phyloP scores from a whole-genome alignment of 225 moss, liverwort and hornwort species.

The Bryoerythrophyllum caledonicum region DNA sequence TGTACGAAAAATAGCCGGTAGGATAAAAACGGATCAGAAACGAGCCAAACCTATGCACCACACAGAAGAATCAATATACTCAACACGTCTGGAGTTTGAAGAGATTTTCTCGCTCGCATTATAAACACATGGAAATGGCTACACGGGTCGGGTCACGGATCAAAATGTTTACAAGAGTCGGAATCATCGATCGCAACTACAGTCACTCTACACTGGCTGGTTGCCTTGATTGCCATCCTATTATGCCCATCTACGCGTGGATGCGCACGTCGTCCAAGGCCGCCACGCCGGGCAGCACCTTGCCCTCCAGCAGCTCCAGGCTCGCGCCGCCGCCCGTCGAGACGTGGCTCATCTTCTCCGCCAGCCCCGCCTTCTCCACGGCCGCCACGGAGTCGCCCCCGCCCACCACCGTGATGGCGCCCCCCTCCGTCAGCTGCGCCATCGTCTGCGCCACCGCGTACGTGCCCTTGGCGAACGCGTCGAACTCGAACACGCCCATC shows the following conservation, averaged over 20 bases:
- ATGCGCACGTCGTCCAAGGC: conserved; percentile 78
- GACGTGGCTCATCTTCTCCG: conserved; percentile 81
- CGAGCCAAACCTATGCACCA: no score
- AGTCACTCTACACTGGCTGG: no score
- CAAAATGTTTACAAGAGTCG: conserved; percentile 21
- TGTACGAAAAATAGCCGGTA: no score
- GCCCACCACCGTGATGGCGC: conserved; percentile 79
- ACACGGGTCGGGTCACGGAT: no score
- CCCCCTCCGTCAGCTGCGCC: conserved; percentile 70
- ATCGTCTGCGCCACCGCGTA: conserved; percentile 60
- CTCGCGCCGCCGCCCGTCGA: conserved; percentile 95
- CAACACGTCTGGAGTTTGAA: no score
- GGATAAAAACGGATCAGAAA: no score
- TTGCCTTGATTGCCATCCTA: no score
- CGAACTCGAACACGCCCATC: conserved; percentile 98
- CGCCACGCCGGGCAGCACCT: conserved; percentile 88
- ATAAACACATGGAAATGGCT: neutral
- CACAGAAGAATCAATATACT: no score
- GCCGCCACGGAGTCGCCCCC: conserved; percentile 98
- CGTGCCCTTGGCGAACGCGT: conserved; percentile 69
- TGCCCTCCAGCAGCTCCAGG: conserved; percentile 92
- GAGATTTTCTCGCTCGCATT: neutral
- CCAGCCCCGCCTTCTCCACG: conserved; percentile 84
- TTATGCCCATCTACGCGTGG: conserved; percentile 38
- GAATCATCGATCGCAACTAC: neutral